Conservation (phyloP, 176 grass and related monocot species). For the Bolboschoenus planiculmis region DNA sequence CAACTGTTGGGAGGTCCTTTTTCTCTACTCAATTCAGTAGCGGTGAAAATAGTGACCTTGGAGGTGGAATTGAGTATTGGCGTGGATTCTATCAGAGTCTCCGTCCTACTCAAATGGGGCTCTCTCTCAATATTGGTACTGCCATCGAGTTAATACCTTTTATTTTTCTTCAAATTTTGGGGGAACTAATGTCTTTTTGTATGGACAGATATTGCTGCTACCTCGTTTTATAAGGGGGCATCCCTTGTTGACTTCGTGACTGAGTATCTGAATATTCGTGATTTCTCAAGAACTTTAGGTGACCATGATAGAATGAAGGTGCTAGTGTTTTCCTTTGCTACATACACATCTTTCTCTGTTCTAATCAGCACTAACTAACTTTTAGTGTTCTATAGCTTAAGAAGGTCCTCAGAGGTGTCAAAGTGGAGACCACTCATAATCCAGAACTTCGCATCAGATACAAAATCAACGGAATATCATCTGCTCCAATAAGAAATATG, state of each 20-base stretch:
- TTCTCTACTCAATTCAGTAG: constrained; percentile 45
- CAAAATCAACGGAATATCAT: constrained; percentile 49
- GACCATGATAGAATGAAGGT: constrained; percentile 43
- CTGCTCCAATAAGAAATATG: constrained; percentile 34
- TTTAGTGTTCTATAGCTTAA: constrained; percentile 42
- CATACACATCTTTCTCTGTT: not conserved
- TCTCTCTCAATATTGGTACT: constrained; percentile 65
- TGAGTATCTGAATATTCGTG: constrained; percentile 37
- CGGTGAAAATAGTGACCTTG: constrained; percentile 10
- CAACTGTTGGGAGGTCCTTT: constrained; percentile 55
- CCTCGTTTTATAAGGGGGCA: constrained; percentile 60
- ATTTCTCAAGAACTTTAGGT: constrained; percentile 34
- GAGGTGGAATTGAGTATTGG: constrained; percentile 59
- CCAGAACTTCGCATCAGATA: constrained; percentile 35
- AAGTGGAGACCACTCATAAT: constrained; percentile 48
- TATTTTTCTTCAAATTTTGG: not conserved
- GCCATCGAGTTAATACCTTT: not conserved
- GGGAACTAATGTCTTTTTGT: not conserved
- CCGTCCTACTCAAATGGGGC: constrained; percentile 72
- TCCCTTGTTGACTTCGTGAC: constrained; percentile 31
- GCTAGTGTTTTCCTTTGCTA: not conserved
- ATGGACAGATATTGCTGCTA: constrained; percentile 62
- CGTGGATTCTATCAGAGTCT: constrained; percentile 79
- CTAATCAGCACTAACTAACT: not conserved
- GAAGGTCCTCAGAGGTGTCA: constrained; percentile 56